A percentile compares a stretch with the other conserved stretches of the same genome.
Conservation (phyloP, 768 basidiomycete species). For the Russula foetens region DNA sequence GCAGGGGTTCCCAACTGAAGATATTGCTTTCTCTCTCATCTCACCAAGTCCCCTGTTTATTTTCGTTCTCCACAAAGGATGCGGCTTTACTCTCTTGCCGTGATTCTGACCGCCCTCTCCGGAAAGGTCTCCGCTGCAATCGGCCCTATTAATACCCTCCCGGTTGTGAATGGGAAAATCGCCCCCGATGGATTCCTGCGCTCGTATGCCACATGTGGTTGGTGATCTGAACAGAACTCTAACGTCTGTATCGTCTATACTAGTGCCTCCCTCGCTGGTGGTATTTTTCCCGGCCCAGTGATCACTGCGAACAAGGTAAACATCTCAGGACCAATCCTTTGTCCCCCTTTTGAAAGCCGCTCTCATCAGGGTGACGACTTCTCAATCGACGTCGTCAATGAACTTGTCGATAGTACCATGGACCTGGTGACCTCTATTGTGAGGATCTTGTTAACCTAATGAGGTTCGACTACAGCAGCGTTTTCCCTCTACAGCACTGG, state of each 20-base stretch:
- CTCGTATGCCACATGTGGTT: not conserved
- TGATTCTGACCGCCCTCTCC: slow-evolving; percentile 1
- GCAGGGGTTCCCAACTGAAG: not conserved
- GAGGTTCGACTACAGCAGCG: too few species aligned
- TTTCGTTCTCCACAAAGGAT: not conserved
- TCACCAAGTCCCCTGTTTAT: not conserved
- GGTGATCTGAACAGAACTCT: not conserved
- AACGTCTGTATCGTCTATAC: not conserved
- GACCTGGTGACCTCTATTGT: slow-evolving; percentile 42
- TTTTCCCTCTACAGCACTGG: slow-evolving; percentile 36
- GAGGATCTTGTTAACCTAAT: not conserved
- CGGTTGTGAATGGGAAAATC: slow-evolving; percentile 17
- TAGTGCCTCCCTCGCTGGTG: slow-evolving; percentile 1
- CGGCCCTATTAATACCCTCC: slow-evolving; percentile 20
- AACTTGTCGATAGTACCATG: slow-evolving; percentile 37
- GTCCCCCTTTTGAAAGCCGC: slow-evolving; percentile 20
- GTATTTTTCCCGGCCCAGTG: slow-evolving; percentile 4
- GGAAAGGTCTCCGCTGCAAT: slow-evolving; percentile 11
- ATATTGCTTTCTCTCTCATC: not conserved
- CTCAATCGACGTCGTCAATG: slow-evolving; percentile 36
- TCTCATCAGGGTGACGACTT: slow-evolving; percentile 29
- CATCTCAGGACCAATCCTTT: too few species aligned
- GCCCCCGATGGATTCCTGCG: slow-evolving; percentile 24
- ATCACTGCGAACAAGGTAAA: slow-evolving; percentile 16
- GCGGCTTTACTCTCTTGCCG: not conserved